These are phyloP conservation scores for Acanthamoeba polyphaga DNA, from an alignment of 208 protist genomes.

Conservation along the genomic window DNA sequence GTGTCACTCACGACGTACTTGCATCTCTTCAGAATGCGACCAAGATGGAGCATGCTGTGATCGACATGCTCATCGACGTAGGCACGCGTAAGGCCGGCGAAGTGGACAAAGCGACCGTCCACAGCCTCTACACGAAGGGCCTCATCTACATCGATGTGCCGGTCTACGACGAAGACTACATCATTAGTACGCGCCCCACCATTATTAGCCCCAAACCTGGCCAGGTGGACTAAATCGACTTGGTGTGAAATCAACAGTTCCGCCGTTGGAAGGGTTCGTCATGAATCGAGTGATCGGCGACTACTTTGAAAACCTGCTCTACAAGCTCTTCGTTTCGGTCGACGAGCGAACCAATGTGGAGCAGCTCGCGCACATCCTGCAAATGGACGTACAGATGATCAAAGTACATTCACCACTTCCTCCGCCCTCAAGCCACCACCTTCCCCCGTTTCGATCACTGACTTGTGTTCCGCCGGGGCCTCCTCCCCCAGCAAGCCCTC, in stretches of 20 bases:
- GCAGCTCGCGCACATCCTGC: conserved; percentile 94
- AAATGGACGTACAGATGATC: conserved; percentile 94
- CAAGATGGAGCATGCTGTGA: conserved; percentile 68
- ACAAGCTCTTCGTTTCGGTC: conserved; percentile 96
- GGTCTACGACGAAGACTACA: conserved; percentile 92
- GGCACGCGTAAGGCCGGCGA: conserved; percentile 79
- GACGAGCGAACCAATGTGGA: conserved; percentile 95
- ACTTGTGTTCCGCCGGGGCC: not conserved
- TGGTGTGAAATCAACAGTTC: conserved; percentile 87
- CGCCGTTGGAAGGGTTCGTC: conserved; percentile 96
- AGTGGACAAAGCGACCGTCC: conserved; percentile 77
- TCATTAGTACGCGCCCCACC: conserved; percentile 80
- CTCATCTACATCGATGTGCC: conserved; percentile 94
- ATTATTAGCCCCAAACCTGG: no score
- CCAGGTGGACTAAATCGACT: not conserved
- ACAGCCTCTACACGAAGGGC: conserved; percentile 92
- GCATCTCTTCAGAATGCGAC: conserved; percentile 9
- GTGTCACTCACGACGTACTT: no score
- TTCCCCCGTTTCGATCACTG: not conserved
- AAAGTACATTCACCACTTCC: conserved; percentile 82
- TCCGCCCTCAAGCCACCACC: not conserved
- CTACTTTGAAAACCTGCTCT: conserved; percentile 96
- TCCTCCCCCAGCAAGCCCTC: conserved; percentile 88
- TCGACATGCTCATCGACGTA: conserved; percentile 82
- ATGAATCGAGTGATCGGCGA: conserved; percentile 98